These are phyloP conservation scores for Cyclocybe aegerita DNA, from an alignment of 768 basidiomycete genomes.

Conservation along the genomic window DNA sequence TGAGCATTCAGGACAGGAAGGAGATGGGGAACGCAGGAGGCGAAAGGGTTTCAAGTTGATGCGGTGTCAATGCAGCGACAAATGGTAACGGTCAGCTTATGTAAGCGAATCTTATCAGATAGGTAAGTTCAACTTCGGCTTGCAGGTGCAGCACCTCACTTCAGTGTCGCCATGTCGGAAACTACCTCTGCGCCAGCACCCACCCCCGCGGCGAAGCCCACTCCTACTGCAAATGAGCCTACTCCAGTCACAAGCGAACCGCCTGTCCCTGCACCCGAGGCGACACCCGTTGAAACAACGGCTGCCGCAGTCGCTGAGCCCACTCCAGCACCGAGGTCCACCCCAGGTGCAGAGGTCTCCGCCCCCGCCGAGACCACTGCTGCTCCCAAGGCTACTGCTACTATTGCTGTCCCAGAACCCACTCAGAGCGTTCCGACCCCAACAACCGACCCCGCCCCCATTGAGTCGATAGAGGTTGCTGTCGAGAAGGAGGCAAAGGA, in stretches of 20 bases:
- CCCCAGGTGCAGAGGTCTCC: conserved; percentile 7
- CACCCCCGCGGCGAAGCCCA: conserved; percentile 4
- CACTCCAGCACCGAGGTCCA: conserved; percentile 7
- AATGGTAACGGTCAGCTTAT: conserved; percentile 7
- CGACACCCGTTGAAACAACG: conserved; percentile 14
- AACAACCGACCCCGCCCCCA: background rate
- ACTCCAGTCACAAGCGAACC: background rate
- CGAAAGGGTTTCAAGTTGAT: conserved; percentile 1
- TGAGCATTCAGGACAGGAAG: conserved; percentile 18
- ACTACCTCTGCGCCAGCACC: conserved; percentile 2
- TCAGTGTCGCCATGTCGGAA: conserved; percentile 5
- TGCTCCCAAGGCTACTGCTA: conserved; percentile 7
- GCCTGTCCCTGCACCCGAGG: background rate
- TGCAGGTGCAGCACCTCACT: background rate
- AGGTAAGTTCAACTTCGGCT: background rate
- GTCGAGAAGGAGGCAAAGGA: conserved; percentile 12
- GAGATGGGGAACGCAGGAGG: background rate
- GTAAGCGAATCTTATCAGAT: conserved; percentile 25
- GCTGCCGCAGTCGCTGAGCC: conserved; percentile 11
- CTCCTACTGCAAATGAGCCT: conserved; percentile 6
- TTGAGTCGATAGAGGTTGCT: conserved; percentile 8
- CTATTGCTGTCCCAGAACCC: conserved; percentile 5
- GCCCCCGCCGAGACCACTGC: conserved; percentile 5
- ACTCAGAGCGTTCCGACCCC: background rate
- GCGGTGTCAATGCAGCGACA: conserved; percentile 8